Percentiles rank a stretch among this genome's conserved stretches.
Conservation (phyloP, 768 basidiomycete genomes). For the Mrakia blollopis region DNA sequence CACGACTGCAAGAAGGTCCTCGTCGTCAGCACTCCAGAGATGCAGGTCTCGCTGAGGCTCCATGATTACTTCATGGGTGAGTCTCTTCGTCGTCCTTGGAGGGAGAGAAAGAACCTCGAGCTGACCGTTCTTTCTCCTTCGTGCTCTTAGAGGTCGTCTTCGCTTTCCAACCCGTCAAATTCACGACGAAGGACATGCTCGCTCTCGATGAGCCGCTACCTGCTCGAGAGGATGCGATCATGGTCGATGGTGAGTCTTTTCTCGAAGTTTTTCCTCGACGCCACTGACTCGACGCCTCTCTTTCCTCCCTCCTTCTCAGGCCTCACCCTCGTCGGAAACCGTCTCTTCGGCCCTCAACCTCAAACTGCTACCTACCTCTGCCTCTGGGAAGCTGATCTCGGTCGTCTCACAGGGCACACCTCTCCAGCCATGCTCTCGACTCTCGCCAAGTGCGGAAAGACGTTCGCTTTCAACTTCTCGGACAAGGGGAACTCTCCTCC, state of each 20-base stretch:
- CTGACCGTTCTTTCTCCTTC: not conserved
- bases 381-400: conserved; percentile 82
- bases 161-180: conserved; percentile 57
- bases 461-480: conserved; percentile 64
- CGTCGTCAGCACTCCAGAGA: conserved; percentile 57
- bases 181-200: not conserved
- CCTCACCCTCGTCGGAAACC: conserved; percentile 71
- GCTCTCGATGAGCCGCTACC: not conserved
- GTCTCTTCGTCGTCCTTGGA: conserved; percentile 24
- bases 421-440: conserved; percentile 55
- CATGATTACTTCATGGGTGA: conserved; percentile 87
- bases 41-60: conserved; percentile 70
- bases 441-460: conserved; percentile 53
- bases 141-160: conserved; percentile 39
- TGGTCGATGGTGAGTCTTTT: conserved; percentile 50
- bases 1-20: conserved; percentile 47
- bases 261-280: not conserved
- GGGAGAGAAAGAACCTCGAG: not conserved
- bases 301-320: conserved; percentile 47
- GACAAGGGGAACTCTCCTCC: conserved; percentile 81
- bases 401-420: conserved; percentile 56
- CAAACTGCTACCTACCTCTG: conserved; percentile 80
- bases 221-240: conserved; percentile 39
- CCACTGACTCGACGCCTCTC: conserved; percentile 4
- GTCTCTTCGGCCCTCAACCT: conserved; percentile 85